These are phyloP conservation scores for Zymoseptoria tritici DNA, from an alignment of 2,329 filamentous ascomycete species.

Conservation along the genomic window DNA sequence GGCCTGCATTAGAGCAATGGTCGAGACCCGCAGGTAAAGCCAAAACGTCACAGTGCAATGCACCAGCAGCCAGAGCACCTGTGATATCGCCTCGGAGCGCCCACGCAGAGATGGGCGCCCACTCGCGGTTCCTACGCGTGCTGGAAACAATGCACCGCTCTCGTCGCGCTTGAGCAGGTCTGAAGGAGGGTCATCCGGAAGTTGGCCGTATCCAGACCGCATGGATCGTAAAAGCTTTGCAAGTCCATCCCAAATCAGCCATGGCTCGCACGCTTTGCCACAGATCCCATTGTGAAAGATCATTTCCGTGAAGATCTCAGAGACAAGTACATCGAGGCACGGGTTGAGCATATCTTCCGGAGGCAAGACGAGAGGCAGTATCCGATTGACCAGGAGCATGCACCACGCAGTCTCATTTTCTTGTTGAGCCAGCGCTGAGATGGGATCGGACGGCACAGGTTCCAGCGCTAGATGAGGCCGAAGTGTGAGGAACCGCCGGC, in stretches of 20 bases:
- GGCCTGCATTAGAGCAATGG: constrained; percentile 58
- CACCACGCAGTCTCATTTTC: constrained; percentile 78
- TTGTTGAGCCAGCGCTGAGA: constrained; percentile 48
- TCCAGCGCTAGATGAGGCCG: constrained; percentile 73
- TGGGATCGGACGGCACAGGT: constrained; percentile 55
- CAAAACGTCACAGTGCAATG: constrained; percentile 29
- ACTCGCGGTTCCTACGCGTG: neutral
- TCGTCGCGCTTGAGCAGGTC: constrained; percentile 45
- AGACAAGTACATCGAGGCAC: constrained; percentile 74
- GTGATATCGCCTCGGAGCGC: constrained; percentile 14
- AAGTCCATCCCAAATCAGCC: constrained; percentile 79
- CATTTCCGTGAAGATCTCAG: constrained; percentile 82
- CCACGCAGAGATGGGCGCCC: constrained; percentile 1
- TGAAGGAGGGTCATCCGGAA: constrained; percentile 17
- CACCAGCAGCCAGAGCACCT: constrained; percentile 11
- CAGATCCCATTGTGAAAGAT: constrained; percentile 76
- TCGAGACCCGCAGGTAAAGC: constrained; percentile 55
- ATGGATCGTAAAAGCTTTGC: constrained; percentile 56
- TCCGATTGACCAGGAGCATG: constrained; percentile 75
- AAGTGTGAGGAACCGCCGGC: constrained; percentile 63
- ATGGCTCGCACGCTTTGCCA: constrained; percentile 75
- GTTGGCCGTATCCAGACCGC: constrained; percentile 26
- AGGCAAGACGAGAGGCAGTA: constrained; percentile 76
- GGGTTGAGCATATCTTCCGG: constrained; percentile 87
- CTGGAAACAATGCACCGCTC: constrained; percentile 45